Base-by-base conservation (phyloP, 163 green algal genomes). In the Scenedesmus sp. region DNA sequence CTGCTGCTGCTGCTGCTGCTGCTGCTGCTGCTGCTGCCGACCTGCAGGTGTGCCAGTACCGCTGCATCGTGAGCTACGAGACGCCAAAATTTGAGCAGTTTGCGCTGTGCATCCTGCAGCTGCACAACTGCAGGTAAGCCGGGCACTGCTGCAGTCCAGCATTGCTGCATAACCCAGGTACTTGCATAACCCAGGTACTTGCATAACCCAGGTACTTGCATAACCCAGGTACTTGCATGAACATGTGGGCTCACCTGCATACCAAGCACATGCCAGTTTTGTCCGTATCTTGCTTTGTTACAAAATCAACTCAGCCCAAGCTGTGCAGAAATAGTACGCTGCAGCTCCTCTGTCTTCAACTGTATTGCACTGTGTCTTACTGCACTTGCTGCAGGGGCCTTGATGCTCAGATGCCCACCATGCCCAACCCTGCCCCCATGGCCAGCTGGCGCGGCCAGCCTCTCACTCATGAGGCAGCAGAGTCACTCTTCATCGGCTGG, bases 51-150 rank as follows among this genome's bases (percentile, higher is more conserved):
- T 99, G 97, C 95, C 96, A 94, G 89, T 99, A 99, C 94, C 95
- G 96, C 54, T 99, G 97, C 95, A 99, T 99, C 88, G 97, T 98
- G 26, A 97, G 92, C 3, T 97, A 99, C 84, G 98, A 99, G 94
- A 98, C 93, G 56, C 91, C 91, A 1, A 91, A 97, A 87, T 97
- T 99, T 56, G 95, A 97, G 91, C 85, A 97, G 26, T 98, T 99
- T 92, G 96, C 94, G 54, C 94, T 99, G 56, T 99, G 98, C 95
- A 98, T 99, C 86, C 94, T 99, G 55, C 97, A 99, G 93, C 97
- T 98, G 89, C 96, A 99, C 96, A 99, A 99, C 96, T 99, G 97
- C 95, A 86, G 81, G 55, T 66, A 10, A 79, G 34, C 34, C 34
- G 34, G 34, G 34, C 34, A 46, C 34, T 46, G 34, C 34, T 46